These are phyloP conservation scores for Colletotrichum sp. DNA, from an alignment of 2,329 filamentous ascomycete genomes.

Conservation along the genomic window DNA sequence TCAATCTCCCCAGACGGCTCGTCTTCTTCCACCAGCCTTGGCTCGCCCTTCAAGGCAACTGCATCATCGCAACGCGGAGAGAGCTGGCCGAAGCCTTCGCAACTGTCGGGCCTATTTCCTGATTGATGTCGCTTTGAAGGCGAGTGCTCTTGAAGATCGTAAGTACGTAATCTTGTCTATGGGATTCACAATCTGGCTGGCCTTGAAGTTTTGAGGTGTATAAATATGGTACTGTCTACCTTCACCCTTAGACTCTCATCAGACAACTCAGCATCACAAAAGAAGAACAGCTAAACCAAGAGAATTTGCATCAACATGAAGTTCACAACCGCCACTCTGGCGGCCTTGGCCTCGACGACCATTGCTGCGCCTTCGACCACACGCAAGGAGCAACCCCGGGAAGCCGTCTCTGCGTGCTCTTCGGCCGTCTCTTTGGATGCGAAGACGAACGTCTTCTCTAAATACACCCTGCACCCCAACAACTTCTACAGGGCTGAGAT, in stretches of 20 bases:
- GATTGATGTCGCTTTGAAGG: constrained; percentile 26
- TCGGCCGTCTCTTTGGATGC: constrained; percentile 42
- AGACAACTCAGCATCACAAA: neutral
- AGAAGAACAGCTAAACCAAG: neutral
- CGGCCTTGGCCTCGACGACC: constrained; percentile 39
- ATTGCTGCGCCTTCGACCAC: constrained; percentile 35
- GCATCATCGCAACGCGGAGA: constrained; percentile 28
- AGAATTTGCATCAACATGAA: constrained; percentile 34
- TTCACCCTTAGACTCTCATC: neutral
- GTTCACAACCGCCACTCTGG: constrained; percentile 36
- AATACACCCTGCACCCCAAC: constrained; percentile 46
- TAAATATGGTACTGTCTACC: neutral
- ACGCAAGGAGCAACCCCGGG: constrained; percentile 30
- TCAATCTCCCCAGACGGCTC: neutral
- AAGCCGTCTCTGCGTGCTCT: constrained; percentile 34
- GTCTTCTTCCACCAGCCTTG: neutral
- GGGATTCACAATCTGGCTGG: neutral
- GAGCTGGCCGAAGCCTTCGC: constrained; percentile 29
- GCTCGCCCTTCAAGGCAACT: neutral
- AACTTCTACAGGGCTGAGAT: constrained; percentile 40
- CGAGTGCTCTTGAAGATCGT: neutral
- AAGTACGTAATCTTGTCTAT: neutral
- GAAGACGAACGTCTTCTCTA: constrained; percentile 39
- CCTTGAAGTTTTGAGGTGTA: neutral
- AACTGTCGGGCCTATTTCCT: constrained; percentile 38